Evolutionary conservation across 1,284 basidiomycete genomes (phyloP).

Genomic region (Dichomitus squalens): DNA sequence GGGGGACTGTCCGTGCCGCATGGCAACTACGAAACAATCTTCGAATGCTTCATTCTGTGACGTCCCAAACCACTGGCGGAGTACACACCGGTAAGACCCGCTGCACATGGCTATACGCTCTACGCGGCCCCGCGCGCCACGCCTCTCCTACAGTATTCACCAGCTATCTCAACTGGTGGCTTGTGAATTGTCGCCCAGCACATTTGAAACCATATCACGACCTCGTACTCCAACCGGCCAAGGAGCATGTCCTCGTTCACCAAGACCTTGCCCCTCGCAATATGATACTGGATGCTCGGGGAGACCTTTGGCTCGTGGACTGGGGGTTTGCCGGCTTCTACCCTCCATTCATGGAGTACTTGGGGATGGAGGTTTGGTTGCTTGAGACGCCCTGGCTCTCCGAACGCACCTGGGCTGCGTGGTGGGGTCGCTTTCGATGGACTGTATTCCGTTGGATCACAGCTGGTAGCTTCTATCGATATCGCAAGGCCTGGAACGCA

Average conservation of each 20-base stretch:
- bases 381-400: background rate
- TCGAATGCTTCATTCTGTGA: too few species aligned
- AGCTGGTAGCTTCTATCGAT: background rate
- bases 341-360: conserved; percentile 25
- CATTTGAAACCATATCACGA: conserved; percentile 5
- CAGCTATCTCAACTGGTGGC: conserved; percentile 14
- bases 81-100: background rate
- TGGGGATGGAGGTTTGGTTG: background rate
- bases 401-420: conserved; percentile 1
- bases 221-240: background rate
- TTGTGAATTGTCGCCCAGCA: conserved; percentile 7
- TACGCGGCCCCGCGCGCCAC: background rate
- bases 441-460: background rate
- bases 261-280: conserved; percentile 24
- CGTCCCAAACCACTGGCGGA: too few species aligned
- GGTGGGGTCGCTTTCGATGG: conserved; percentile 4
- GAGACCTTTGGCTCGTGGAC: conserved; percentile 26
- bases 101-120: background rate
- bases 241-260: conserved; percentile 15
- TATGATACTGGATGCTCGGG: conserved; percentile 22
- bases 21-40: too few species aligned
- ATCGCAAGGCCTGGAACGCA: background rate
- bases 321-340: conserved; percentile 25
- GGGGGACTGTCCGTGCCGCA: too few species aligned
- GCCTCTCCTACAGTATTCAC: conserved; percentile 5